Evolutionary conservation across 768 basidiomycete species (phyloP).

Genomic region (Tricholoma terreum): DNA sequence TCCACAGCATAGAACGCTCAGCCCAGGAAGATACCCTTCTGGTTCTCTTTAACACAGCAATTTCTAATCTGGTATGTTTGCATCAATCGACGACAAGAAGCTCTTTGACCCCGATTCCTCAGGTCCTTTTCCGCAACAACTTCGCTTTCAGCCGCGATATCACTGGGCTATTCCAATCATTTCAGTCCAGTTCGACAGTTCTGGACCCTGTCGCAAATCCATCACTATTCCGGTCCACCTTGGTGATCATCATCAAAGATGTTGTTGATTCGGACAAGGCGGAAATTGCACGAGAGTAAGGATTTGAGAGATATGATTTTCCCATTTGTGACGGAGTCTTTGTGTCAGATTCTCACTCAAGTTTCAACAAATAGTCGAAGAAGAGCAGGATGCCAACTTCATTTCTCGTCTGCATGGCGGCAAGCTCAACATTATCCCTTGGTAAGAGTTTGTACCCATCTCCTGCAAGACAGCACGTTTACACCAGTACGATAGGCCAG

Average conservation of each 20-base stretch:
- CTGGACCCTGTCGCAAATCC: constrained; percentile 59
- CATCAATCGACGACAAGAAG: background rate
- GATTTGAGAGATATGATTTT: background rate
- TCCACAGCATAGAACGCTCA: constrained; percentile 62
- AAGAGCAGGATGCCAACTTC: constrained; percentile 61
- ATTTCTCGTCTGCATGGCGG: constrained; percentile 59
- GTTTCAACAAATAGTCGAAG: constrained; percentile 56
- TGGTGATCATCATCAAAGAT: constrained; percentile 67
- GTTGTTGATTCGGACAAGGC: constrained; percentile 59
- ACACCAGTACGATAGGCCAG: constrained; percentile 38
- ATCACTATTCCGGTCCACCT: constrained; percentile 52
- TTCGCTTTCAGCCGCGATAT: constrained; percentile 63
- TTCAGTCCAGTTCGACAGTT: constrained; percentile 54
- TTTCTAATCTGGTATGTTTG: constrained; percentile 54
- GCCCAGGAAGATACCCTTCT: constrained; percentile 62
- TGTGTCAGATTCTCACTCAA: constrained; percentile 50
- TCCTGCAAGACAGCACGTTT: background rate
- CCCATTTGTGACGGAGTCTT: background rate
- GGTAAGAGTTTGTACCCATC: background rate
- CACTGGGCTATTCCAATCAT: constrained; percentile 59
- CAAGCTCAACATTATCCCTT: constrained; percentile 55
- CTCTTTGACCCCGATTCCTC: background rate
- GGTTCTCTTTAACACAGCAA: constrained; percentile 62
- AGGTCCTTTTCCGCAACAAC: constrained; percentile 67
- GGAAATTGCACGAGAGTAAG: constrained; percentile 59